Conservation (phyloP, 192 early-diverging fungal genomes). For the Entophlyctis luteolus region DNA sequence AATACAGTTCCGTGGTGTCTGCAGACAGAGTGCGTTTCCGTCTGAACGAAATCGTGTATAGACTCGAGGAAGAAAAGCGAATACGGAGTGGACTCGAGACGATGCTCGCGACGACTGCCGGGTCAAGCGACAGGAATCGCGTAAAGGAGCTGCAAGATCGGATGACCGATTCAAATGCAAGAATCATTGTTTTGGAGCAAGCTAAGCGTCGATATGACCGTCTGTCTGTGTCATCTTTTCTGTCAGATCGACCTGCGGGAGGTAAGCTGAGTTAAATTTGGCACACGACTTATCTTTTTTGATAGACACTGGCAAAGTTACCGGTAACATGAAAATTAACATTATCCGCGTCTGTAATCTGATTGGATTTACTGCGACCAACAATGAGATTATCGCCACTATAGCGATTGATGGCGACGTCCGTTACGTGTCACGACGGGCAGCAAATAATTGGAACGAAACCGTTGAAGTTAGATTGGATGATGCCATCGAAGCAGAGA, state of each 20-base stretch:
- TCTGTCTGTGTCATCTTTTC: slow-evolving; percentile 66
- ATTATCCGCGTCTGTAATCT: slow-evolving; percentile 39
- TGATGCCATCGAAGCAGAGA: slow-evolving; percentile 85
- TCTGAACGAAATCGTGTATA: slow-evolving; percentile 85
- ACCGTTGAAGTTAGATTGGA: slow-evolving; percentile 81
- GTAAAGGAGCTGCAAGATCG: slow-evolving; percentile 39
- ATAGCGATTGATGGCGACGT: slow-evolving; percentile 74
- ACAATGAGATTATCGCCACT: slow-evolving; percentile 69
- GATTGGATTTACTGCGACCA: slow-evolving; percentile 40
- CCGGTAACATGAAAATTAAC: slow-evolving; percentile 34
- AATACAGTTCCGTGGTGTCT: slow-evolving; percentile 43
- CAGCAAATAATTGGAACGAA: slow-evolving; percentile 67
- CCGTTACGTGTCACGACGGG: slow-evolving; percentile 60
- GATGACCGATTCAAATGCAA: slow-evolving; percentile 40
- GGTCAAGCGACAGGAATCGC: background rate
- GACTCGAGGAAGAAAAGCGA: slow-evolving; percentile 89
- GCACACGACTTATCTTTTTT: slow-evolving; percentile 51
- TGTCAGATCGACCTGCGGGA: slow-evolving; percentile 27
- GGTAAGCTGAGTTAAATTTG: slow-evolving; percentile 69
- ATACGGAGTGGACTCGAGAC: slow-evolving; percentile 77
- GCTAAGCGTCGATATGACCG: slow-evolving; percentile 79
- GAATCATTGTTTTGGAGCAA: slow-evolving; percentile 38
- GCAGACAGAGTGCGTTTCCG: slow-evolving; percentile 59
- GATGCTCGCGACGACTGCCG: slow-evolving; percentile 40
- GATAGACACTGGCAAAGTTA: slow-evolving; percentile 27